Percentiles rank a stretch among this genome's conserved stretches.
Evolutionary conservation across 202 grass and related monocot species (phyloP).

Genomic region (Saccharum hybrid): DNA sequence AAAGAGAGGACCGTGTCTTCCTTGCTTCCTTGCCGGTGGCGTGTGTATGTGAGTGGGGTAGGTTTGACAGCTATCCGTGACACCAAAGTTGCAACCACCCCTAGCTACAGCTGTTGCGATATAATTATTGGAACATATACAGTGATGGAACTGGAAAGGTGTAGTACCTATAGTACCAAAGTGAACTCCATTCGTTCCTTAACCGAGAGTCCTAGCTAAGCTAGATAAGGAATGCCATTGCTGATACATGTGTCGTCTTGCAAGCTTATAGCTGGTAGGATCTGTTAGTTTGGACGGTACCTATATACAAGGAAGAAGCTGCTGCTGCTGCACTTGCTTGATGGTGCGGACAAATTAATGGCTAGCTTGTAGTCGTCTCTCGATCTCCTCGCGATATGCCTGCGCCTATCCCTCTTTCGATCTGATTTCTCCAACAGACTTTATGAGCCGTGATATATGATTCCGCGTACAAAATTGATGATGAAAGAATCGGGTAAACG

Average conservation of each 20-base stretch:
- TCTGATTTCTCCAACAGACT: neutral
- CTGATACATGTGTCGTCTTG: neutral
- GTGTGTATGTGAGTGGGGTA: neutral
- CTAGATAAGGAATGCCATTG: neutral
- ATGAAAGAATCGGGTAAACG: neutral
- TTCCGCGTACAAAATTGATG: neutral
- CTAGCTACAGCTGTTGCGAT: neutral
- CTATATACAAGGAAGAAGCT: neutral
- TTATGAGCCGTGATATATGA: too few species aligned
- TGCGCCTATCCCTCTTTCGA: neutral
- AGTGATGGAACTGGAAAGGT: neutral
- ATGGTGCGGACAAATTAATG: neutral
- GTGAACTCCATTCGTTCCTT: neutral
- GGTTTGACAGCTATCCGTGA: slow-evolving; percentile 47
- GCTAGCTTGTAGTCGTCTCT: neutral
- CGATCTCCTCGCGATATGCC: too few species aligned
- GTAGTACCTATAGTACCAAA: neutral
- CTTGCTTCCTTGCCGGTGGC: neutral
- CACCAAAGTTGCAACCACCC: slow-evolving; percentile 40
- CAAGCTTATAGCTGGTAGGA: neutral
- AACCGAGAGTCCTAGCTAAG: neutral
- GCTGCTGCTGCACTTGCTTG: neutral
- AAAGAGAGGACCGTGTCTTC: neutral
- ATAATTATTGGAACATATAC: neutral
- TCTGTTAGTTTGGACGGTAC: neutral